These are phyloP conservation scores for Irpex lacteus DNA, from an alignment of 1,284 basidiomycete species.

Conservation along the genomic window DNA sequence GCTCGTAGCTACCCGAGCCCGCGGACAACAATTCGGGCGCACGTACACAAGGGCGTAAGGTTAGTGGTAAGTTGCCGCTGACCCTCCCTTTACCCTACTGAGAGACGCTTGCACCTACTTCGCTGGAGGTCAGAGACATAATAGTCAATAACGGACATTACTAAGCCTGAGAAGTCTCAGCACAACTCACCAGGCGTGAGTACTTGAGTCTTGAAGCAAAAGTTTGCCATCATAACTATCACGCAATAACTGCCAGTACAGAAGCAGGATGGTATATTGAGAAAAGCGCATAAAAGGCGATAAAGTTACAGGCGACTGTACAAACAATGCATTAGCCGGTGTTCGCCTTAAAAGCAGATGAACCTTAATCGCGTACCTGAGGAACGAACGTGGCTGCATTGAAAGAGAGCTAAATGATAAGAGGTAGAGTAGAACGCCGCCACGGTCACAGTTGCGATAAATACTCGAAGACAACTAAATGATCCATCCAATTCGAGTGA, in stretches of 20 bases:
- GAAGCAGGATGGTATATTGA: not conserved
- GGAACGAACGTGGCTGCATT: constrained; percentile 1
- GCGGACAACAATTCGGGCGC: too few relatives aligned
- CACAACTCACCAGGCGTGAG: too few relatives aligned
- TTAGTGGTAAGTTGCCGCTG: too few relatives aligned
- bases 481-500: not conserved
- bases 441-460: not conserved
- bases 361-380: not conserved
- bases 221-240: not conserved
- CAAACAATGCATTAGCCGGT: not conserved
- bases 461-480: not conserved
- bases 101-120: too few relatives aligned
- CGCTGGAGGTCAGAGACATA: too few relatives aligned
- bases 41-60: too few relatives aligned
- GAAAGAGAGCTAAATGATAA: not conserved
- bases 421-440: not conserved
- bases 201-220: too few relatives aligned
- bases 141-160: too few relatives aligned
- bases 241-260: not conserved
- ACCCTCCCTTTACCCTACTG: too few relatives aligned
- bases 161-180: too few relatives aligned
- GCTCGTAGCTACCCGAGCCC: too few relatives aligned
- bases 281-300: not conserved
- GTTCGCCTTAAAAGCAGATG: too few relatives aligned
- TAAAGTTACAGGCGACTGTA: constrained; percentile 1